A percentile compares a stretch with the other conserved stretches of the same genome.
Evolutionary conservation across 306 rosid species (phyloP).

Genomic region (Parietaria judaica): DNA sequence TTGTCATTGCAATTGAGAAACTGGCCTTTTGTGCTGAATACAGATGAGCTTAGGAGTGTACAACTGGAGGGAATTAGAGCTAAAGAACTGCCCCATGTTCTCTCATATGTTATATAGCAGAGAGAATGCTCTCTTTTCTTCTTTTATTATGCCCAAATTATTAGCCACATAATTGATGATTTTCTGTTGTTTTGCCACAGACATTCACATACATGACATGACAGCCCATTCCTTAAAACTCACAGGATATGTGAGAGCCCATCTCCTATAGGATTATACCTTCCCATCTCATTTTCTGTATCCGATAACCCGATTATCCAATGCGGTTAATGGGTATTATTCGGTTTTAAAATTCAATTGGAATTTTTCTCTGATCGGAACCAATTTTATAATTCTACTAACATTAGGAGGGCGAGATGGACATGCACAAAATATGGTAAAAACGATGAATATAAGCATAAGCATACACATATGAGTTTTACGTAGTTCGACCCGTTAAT

Average conservation of each 20-base stretch:
- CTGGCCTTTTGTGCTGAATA: constrained; percentile 15
- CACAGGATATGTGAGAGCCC: not conserved
- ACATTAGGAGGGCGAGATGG: too few relatives aligned
- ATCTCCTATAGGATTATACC: not conserved
- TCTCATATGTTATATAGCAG: constrained; percentile 9
- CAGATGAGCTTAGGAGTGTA: constrained; percentile 3
- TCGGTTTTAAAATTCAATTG: too few relatives aligned
- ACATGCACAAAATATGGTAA: too few relatives aligned
- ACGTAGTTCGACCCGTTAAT: too few relatives aligned
- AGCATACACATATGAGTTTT: too few relatives aligned
- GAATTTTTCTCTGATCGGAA: too few relatives aligned
- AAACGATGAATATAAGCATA: too few relatives aligned
- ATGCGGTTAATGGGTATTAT: too few relatives aligned
- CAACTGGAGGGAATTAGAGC: constrained; percentile 10
- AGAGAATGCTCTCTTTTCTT: not conserved
- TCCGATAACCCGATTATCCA: too few relatives aligned
- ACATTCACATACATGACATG: not conserved
- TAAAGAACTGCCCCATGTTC: not conserved
- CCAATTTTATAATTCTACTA: too few relatives aligned
- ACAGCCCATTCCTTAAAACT: constrained; percentile 15
- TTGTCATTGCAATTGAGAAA: constrained; percentile 18
- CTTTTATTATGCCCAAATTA: not conserved
- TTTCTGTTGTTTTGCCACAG: constrained; percentile 7
- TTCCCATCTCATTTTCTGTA: not conserved
- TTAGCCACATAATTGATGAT: not conserved